Evolutionary conservation across 345 rosid genomes (phyloP).

Genomic region (Turritis glabra): DNA sequence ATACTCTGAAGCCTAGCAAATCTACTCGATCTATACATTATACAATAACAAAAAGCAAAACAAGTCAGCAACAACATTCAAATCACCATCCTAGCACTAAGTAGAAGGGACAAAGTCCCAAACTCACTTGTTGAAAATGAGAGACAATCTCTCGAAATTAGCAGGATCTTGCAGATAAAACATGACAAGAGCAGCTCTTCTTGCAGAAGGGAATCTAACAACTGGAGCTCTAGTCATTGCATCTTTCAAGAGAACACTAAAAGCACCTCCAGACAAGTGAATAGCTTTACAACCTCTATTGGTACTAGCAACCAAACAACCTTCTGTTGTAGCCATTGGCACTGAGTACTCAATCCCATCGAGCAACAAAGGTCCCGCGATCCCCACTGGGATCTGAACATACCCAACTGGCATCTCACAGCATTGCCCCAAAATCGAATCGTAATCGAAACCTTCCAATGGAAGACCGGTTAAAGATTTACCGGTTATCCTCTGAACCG

Average conservation of each 20-base stretch:
- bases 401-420: constrained; percentile 65
- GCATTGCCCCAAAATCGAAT: constrained; percentile 55
- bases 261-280: constrained; percentile 48
- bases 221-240: constrained; percentile 60
- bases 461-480: constrained; percentile 50
- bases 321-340: constrained; percentile 65
- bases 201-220: constrained; percentile 42
- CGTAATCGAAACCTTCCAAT: constrained; percentile 50
- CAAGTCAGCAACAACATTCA: background rate
- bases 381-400: constrained; percentile 63
- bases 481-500: constrained; percentile 46
- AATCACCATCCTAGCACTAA: background rate
- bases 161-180: constrained; percentile 43
- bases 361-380: constrained; percentile 56
- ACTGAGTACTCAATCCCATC: constrained; percentile 47
- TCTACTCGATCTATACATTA: constrained; percentile 51
- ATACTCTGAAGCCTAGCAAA: constrained; percentile 53
- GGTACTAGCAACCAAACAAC: constrained; percentile 58
- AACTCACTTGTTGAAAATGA: constrained; percentile 46
- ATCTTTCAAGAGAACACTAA: constrained; percentile 38
- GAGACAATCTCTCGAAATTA: constrained; percentile 45
- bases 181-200: constrained; percentile 48
- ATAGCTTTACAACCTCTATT: constrained; percentile 64
- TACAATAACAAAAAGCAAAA: background rate
- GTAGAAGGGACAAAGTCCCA: background rate